Percentiles rank a stretch among this genome's conserved stretches.
Evolutionary conservation across 768 basidiomycete species (phyloP).

Genomic region (Boletus coccyginus): DNA sequence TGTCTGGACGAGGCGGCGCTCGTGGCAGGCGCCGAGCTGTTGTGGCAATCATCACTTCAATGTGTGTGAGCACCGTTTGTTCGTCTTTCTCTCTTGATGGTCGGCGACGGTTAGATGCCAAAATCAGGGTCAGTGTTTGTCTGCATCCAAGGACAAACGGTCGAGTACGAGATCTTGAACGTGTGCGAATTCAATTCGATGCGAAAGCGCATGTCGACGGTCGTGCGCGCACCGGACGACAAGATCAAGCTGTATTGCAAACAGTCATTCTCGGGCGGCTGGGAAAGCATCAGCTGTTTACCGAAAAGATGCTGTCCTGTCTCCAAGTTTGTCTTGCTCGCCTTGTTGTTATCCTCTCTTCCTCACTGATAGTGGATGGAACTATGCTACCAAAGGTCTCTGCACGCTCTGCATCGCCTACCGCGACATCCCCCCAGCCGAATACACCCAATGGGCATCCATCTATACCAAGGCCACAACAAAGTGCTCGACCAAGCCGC

Average conservation of each 20-base stretch:
- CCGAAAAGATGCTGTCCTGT: slow-evolving; percentile 83
- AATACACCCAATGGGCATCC: slow-evolving; percentile 78
- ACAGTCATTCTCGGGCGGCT: slow-evolving; percentile 91
- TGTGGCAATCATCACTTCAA: slow-evolving; percentile 95
- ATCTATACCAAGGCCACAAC: slow-evolving; percentile 93
- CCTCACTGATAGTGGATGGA: slow-evolving; percentile 42
- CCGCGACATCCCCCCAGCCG: too few relatives aligned
- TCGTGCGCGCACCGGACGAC: slow-evolving; percentile 84
- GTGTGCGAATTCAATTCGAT: slow-evolving; percentile 99
- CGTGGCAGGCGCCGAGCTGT: slow-evolving; percentile 86
- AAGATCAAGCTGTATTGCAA: slow-evolving; percentile 95
- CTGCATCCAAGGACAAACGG: slow-evolving; percentile 63
- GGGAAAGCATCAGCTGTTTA: slow-evolving; percentile 79
- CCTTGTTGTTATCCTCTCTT: background rate
- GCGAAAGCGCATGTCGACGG: slow-evolving; percentile 95
- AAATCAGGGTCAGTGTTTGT: slow-evolving; percentile 97
- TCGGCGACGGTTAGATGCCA: slow-evolving; percentile 57
- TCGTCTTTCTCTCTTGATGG: background rate
- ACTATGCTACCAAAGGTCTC: slow-evolving; percentile 95
- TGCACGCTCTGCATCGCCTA: slow-evolving; percentile 99
- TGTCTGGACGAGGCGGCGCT: slow-evolving; percentile 98
- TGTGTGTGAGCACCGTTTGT: slow-evolving; percentile 47
- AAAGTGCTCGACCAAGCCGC: slow-evolving; percentile 94
- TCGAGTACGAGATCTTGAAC: slow-evolving; percentile 90
- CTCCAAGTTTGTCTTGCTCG: slow-evolving; percentile 63